phyloP scores from a whole-genome alignment of 345 rosid species.

The Zanthoxylum bungeanum region DNA sequence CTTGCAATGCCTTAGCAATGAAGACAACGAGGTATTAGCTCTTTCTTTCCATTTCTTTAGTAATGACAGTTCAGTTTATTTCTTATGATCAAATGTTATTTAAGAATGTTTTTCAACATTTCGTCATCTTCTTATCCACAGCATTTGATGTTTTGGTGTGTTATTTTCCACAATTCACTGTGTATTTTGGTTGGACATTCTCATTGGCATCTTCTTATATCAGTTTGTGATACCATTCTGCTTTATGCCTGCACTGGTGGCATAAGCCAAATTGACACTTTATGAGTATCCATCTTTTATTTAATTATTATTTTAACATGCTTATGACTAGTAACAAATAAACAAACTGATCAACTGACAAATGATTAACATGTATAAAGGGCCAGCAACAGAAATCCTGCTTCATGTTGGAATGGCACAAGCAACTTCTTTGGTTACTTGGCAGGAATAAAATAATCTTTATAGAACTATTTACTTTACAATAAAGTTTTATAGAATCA shows the following conservation, averaged over 20 bases:
- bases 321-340: neutral
- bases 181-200: neutral
- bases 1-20: conserved; percentile 49
- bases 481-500: too few species aligned
- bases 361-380: too few species aligned
- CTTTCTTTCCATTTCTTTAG: conserved; percentile 11
- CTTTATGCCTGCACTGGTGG: neutral
- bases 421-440: too few species aligned
- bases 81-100: neutral
- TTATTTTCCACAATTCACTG: neutral
- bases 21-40: conserved; percentile 52
- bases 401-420: too few species aligned
- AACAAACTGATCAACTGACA: neutral
- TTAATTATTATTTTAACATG: neutral
- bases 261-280: neutral
- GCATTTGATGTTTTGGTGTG: neutral
- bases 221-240: neutral
- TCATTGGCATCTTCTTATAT: too few species aligned
- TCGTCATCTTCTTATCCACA: neutral
- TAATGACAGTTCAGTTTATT: neutral
- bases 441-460: too few species aligned
- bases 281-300: neutral
- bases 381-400: too few species aligned
- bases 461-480: too few species aligned
- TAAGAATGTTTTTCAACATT: neutral